These are phyloP conservation scores for Tolypocladium tundrense DNA, from an alignment of 2,329 filamentous ascomycete genomes.

Conservation along the genomic window DNA sequence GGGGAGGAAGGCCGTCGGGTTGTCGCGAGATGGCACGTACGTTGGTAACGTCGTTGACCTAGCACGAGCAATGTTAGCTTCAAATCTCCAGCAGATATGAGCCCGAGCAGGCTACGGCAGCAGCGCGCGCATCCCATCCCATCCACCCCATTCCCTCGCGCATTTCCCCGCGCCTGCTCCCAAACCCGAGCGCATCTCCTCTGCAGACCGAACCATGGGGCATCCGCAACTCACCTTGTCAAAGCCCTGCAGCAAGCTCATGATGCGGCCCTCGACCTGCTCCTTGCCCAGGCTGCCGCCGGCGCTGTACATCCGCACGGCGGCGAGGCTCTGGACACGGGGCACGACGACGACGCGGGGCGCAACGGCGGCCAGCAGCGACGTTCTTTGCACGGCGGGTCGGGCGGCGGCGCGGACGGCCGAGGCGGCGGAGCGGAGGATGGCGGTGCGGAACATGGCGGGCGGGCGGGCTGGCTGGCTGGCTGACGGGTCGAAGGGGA, in stretches of 20 bases:
- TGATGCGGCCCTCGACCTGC: conserved; percentile 85
- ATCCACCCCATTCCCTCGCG: background rate
- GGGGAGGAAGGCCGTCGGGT: background rate
- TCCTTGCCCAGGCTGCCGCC: conserved; percentile 66
- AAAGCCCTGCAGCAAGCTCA: conserved; percentile 88
- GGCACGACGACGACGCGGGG: conserved; percentile 47
- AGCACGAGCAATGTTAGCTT: conserved; percentile 15
- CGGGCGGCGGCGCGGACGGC: conserved; percentile 38
- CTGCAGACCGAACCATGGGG: background rate
- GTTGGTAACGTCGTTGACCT: conserved; percentile 60
- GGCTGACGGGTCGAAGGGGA: background rate
- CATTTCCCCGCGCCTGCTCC: background rate
- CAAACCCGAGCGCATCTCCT: background rate
- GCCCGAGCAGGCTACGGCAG: background rate
- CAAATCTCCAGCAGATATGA: background rate
- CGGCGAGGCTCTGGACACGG: conserved; percentile 51
- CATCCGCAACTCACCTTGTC: conserved; percentile 57
- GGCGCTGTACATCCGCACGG: conserved; percentile 79
- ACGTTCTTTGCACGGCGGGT: conserved; percentile 39
- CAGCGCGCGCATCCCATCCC: background rate
- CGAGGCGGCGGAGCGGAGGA: conserved; percentile 70
- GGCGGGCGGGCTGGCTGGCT: background rate
- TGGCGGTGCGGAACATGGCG: conserved; percentile 78
- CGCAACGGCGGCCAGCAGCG: conserved; percentile 49
- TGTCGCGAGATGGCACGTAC: conserved; percentile 29